These are phyloP conservation scores for Candida insectalens DNA, from an alignment of 805 yeast species.

Conservation along the genomic window DNA sequence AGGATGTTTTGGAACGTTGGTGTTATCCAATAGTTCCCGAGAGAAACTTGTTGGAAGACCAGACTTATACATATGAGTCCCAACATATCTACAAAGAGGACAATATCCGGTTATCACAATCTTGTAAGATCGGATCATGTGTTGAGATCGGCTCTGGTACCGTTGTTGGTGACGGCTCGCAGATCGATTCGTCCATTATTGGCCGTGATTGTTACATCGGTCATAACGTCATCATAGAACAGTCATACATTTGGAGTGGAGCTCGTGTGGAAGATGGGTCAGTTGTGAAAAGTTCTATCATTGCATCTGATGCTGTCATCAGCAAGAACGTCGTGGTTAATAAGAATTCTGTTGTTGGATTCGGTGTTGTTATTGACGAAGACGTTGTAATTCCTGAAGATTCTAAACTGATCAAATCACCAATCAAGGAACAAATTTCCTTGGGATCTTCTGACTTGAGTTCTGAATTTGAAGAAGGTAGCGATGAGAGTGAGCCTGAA, in stretches of 20 bases:
- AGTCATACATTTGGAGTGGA: constrained; percentile 85
- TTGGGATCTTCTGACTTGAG: constrained; percentile 2
- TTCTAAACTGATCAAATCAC: constrained; percentile 42
- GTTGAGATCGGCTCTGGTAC: constrained; percentile 79
- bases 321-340: constrained; percentile 41
- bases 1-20: constrained; percentile 87
- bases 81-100: constrained; percentile 86
- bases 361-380: constrained; percentile 55
- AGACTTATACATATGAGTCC: constrained; percentile 69
- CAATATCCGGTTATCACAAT: constrained; percentile 83
- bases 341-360: constrained; percentile 76
- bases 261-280: constrained; percentile 61
- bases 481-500: constrained; percentile 14
- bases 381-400: constrained; percentile 38
- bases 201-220: constrained; percentile 87
- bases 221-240: constrained; percentile 54
- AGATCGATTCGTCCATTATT: constrained; percentile 60
- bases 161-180: constrained; percentile 65
- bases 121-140: constrained; percentile 74
- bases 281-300: constrained; percentile 49
- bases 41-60: constrained; percentile 60
- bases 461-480: constrained; percentile 8
- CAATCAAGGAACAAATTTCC: constrained; percentile 25
- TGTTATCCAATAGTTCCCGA: constrained; percentile 89
- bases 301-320: constrained; percentile 57